A percentile compares a stretch with the other conserved stretches of the same genome.
Evolutionary conservation across 257 asterid species (phyloP).

Genomic region (Datura wrightii): DNA sequence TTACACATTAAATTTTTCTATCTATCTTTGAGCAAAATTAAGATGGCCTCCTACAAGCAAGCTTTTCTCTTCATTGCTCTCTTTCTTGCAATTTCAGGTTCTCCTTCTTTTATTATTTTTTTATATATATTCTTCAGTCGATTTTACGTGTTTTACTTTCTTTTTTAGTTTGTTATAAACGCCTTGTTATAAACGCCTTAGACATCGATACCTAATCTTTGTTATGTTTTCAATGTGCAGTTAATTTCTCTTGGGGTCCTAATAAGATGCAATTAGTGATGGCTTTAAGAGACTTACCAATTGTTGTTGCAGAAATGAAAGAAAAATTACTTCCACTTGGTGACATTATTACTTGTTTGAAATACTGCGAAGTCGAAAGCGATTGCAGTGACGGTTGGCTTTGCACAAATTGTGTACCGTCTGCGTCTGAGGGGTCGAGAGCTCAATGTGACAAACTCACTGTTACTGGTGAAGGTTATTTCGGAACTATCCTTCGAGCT

Average conservation of each 20-base stretch:
- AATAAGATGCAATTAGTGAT: not conserved
- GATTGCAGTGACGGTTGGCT: not conserved
- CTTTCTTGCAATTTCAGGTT: slow-evolving; percentile 19
- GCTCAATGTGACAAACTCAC: not conserved
- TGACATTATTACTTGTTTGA: not conserved
- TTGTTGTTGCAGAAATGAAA: not conserved
- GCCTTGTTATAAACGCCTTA: not conserved
- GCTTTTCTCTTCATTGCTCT: not conserved
- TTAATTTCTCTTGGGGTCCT: not conserved
- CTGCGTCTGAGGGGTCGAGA: not conserved
- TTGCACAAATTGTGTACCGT: not conserved
- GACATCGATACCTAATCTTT: not conserved
- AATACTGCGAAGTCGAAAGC: not conserved
- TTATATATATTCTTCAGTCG: not conserved
- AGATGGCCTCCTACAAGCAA: slow-evolving; percentile 15
- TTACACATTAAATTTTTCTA: not conserved
- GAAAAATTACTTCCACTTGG: not conserved
- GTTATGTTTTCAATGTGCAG: not conserved
- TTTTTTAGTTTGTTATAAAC: not conserved
- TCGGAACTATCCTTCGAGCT: not conserved
- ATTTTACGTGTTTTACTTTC: not conserved
- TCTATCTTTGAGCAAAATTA: not conserved
- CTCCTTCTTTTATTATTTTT: not conserved
- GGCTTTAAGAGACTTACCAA: not conserved
- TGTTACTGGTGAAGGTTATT: slow-evolving; percentile 2